Evolutionary conservation across 2,329 filamentous ascomycete species (phyloP).

Genomic region (Trichoderma atrobrunneum): DNA sequence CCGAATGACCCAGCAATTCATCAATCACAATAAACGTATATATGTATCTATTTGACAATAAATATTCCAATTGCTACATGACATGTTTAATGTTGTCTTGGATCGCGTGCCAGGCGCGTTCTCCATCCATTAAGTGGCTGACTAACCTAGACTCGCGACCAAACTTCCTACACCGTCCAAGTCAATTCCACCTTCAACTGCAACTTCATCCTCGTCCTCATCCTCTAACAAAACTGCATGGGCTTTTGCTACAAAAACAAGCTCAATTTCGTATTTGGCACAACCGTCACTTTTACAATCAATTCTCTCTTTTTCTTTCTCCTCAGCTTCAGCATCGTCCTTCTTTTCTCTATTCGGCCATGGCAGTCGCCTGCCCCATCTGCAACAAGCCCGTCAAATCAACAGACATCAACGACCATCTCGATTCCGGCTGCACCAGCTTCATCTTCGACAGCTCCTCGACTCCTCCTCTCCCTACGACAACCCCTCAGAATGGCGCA

Average conservation of each 20-base stretch:
- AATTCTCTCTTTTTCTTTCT: background rate
- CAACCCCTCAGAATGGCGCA: constrained; percentile 27
- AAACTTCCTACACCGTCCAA: background rate
- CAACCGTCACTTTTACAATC: background rate
- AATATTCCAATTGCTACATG: background rate
- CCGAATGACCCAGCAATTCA: background rate
- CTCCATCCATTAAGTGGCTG: background rate
- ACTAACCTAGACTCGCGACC: constrained; percentile 3
- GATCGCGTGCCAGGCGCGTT: constrained; percentile 3
- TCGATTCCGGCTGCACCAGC: constrained; percentile 76
- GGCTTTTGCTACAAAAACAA: background rate
- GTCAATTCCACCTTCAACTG: background rate
- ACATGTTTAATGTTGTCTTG: background rate
- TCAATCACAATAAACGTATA: background rate
- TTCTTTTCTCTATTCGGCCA: background rate
- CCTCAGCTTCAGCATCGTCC: background rate
- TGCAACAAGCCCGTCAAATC: constrained; percentile 72
- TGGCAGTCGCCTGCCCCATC: constrained; percentile 68
- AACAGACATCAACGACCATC: constrained; percentile 79
- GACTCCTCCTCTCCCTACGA: constrained; percentile 33
- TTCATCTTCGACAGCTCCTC: constrained; percentile 56
- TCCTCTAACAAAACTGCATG: background rate
- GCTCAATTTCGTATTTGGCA: background rate
- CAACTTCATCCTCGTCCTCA: background rate
- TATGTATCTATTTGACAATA: background rate